Evolutionary conservation across 2,329 filamentous ascomycete species (phyloP).

Genomic region (Epichloe baconii): DNA sequence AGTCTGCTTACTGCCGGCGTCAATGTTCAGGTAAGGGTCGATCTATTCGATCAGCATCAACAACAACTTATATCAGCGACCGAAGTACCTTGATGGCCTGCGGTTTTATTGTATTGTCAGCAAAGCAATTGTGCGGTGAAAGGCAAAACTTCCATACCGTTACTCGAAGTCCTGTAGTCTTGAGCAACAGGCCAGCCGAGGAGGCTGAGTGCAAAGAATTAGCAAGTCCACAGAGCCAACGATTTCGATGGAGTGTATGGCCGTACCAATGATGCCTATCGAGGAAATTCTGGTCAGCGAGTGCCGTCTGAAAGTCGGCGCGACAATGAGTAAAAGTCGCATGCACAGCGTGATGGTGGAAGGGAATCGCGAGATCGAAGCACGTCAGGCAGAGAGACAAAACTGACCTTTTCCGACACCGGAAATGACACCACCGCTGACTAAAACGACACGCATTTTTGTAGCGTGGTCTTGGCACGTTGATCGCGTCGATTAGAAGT

Average conservation of each 20-base stretch:
- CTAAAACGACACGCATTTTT: conserved; percentile 17
- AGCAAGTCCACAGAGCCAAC: neutral
- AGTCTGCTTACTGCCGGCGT: conserved; percentile 13
- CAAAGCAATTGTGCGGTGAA: neutral
- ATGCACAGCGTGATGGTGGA: neutral
- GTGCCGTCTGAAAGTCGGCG: neutral
- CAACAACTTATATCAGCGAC: neutral
- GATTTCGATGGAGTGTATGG: too few species aligned
- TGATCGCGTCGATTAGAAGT: neutral
- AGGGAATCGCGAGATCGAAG: neutral
- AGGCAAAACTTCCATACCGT: conserved; percentile 5
- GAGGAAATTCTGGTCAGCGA: neutral
- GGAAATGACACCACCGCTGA: conserved; percentile 36
- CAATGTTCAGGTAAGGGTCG: conserved; percentile 35
- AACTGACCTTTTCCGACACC: conserved; percentile 45
- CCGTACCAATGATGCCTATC: conserved; percentile 6
- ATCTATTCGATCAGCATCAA: conserved; percentile 17
- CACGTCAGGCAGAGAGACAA: neutral
- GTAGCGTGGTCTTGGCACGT: neutral
- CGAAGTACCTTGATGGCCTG: neutral
- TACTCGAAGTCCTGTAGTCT: conserved; percentile 15
- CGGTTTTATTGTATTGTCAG: neutral
- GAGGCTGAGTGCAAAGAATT: conserved; percentile 34
- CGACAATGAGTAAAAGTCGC: neutral
- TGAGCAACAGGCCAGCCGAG: conserved; percentile 46